Evolutionary conservation across 495 filamentous ascomycete species (phyloP), one percentile per base, ranked within the genome.

Genomic region (Tuber microsphaerosporum): DNA sequence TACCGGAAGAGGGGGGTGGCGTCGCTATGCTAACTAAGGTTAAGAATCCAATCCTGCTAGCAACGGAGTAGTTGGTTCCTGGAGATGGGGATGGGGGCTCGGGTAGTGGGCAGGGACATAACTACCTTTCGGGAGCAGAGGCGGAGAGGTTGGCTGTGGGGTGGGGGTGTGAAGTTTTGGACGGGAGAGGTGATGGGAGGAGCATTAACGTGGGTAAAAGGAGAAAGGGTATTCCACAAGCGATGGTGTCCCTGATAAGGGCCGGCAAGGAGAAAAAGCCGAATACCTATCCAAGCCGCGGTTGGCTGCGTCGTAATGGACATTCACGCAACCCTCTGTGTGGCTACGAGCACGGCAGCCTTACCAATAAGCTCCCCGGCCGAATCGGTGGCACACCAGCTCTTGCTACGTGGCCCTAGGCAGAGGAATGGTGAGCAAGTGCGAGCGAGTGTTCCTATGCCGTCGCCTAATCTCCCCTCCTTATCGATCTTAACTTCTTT

Each of bases 331-430:
- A 89, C 90, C 19, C 76, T 95, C 20, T 93, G 91, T 72, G 89
- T 88, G 69, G 94, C 93, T 10, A 97, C 94, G 0, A 94, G 91
- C 76, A 97, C 0, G 94, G 94, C 1, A 94, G 94, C 0, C 75
- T 96, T 83, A 97, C 93, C 34, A 97, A 97, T 79, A 97, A 97
- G 85, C 82, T 94, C 42, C 91, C 92, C 0, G 93, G 93, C 1
- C 85, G 93, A 19, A 91, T 97, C 75, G 94, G 94, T 0, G 94
- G 97, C 83, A 97, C 94, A 7, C 93, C 94, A 1, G 91, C 91
- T 0, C 85, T 94, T 22, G 94, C 94, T 5, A 92, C 93, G 2
- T 93, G 93, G 17, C 96, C 93, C 81, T 96, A 93, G 93, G 93
- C 93, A 0, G 93, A 96, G 84, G 88, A 92, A 73, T 96, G 92